phyloP scores from a whole-genome alignment of 2,329 filamentous ascomycete genomes.

The Aureobasidium sp. region DNA sequence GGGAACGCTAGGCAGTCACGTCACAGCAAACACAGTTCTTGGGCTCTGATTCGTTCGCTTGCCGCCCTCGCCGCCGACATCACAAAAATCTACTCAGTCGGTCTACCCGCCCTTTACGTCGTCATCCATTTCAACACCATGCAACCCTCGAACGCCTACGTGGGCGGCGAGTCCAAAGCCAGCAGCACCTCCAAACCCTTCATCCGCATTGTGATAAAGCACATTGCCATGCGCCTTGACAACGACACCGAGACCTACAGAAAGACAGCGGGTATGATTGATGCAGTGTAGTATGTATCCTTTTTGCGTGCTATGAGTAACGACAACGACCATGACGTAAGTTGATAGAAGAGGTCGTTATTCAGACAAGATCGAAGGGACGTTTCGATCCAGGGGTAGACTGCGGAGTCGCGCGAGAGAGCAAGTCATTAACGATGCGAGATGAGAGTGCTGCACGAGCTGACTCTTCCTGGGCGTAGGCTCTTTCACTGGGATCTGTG shows the following conservation, averaged over 20 bases:
- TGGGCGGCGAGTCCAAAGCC: slow-evolving; percentile 25
- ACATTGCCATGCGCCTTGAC: slow-evolving; percentile 26
- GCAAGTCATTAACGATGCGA: neutral
- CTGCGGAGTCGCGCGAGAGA: neutral
- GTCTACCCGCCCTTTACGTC: slow-evolving; percentile 38
- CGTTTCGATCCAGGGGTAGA: slow-evolving; percentile 2
- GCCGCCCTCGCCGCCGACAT: slow-evolving; percentile 27
- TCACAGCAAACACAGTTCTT: neutral
- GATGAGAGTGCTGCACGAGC: neutral
- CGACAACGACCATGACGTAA: neutral
- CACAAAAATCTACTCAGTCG: slow-evolving; percentile 32
- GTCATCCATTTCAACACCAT: slow-evolving; percentile 33
- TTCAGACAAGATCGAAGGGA: slow-evolving; percentile 11
- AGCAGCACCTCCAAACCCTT: slow-evolving; percentile 23
- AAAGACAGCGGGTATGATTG: slow-evolving; percentile 20
- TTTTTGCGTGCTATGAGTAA: neutral
- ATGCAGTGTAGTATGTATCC: slow-evolving; percentile 14
- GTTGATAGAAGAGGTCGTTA: neutral
- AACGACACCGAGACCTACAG: slow-evolving; percentile 16
- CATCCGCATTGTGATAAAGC: slow-evolving; percentile 28
- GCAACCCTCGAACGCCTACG: slow-evolving; percentile 20
- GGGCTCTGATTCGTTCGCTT: neutral
- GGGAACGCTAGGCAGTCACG: neutral
- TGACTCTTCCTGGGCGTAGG: neutral
- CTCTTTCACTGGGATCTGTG: neutral